A percentile compares a stretch with the other conserved stretches of the same genome.
These are phyloP conservation scores for Wickerhamomyces sp. DNA, from an alignment of 1,139 yeast species.

Conservation along the genomic window DNA sequence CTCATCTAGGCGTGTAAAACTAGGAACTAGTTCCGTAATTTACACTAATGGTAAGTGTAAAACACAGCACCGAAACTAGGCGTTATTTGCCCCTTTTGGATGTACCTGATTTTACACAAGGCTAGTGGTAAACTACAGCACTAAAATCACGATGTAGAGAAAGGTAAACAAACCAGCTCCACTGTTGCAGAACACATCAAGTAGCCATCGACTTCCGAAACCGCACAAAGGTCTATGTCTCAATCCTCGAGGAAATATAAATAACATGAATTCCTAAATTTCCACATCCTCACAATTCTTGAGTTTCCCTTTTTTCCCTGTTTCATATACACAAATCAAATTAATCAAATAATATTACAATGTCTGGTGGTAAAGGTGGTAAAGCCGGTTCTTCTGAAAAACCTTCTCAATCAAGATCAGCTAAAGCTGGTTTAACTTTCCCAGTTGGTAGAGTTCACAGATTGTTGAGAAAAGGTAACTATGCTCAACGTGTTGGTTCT, in stretches of 20 bases:
- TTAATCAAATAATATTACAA: conserved; percentile 32
- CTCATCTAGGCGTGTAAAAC: neutral
- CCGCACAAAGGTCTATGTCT: neutral
- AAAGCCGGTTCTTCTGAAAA: conserved; percentile 91
- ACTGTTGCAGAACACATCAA: too few species aligned
- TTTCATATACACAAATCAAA: conserved; percentile 2
- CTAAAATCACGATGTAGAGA: neutral
- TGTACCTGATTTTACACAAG: neutral
- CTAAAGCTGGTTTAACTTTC: conserved; percentile 98
- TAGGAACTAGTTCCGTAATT: neutral
- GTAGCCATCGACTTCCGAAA: too few species aligned
- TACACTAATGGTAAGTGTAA: neutral
- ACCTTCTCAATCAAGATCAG: conserved; percentile 95
- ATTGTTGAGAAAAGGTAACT: conserved; percentile 94
- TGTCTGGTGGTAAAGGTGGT: conserved; percentile 99
- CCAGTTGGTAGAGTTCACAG: conserved; percentile 99
- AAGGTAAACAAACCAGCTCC: neutral
- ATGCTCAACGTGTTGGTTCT: conserved; percentile 98
- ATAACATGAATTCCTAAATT: neutral
- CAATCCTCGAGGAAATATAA: neutral
- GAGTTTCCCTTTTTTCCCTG: conserved; percentile 2
- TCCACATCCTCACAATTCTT: neutral
- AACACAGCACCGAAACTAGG: neutral
- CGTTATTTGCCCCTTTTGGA: conserved; percentile 1
- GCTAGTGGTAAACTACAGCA: neutral